A percentile compares a stretch with the other conserved stretches of the same genome.
These are phyloP conservation scores for Bolboschoenoplectus hybrid DNA, from an alignment of 202 grass and related monocot species.

Conservation along the genomic window DNA sequence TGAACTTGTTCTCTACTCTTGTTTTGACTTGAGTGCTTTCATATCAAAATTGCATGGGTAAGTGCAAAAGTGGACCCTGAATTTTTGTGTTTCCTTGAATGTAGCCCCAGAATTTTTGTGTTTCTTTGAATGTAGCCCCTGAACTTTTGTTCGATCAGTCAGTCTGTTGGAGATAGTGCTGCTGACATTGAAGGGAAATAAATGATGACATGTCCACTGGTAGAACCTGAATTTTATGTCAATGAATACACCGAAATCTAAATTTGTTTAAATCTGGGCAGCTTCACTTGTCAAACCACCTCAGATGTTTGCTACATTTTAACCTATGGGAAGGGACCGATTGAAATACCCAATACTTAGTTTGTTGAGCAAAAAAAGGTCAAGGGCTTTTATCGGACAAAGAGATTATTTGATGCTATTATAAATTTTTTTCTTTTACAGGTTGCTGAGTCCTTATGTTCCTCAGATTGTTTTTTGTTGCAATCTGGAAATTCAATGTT, in stretches of 20 bases:
- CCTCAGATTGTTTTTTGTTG: constrained; percentile 82
- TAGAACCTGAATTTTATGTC: neutral
- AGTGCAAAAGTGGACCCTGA: neutral
- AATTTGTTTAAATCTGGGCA: constrained; percentile 1
- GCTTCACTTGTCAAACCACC: neutral
- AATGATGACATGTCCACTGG: neutral
- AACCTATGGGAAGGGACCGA: neutral
- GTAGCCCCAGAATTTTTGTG: neutral
- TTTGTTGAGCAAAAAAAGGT: neutral
- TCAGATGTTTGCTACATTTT: constrained; percentile 5
- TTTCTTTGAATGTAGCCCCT: constrained; percentile 6
- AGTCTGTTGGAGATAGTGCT: neutral
- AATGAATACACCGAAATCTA: neutral
- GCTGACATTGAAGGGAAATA: neutral
- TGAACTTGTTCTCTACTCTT: neutral
- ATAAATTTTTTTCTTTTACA: constrained; percentile 44
- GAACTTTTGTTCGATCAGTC: neutral
- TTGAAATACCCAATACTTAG: constrained; percentile 8
- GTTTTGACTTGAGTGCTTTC: constrained; percentile 5
- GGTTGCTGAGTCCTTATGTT: constrained; percentile 75
- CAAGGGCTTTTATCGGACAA: constrained; percentile 6
- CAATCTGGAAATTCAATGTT: constrained; percentile 88
- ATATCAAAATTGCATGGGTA: neutral
- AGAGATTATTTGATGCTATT: neutral
- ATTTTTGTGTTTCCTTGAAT: neutral